A percentile compares a stretch with the other conserved stretches of the same genome.
Conservation (phyloP, 2,329 filamentous ascomycete species). For the Penicillium paneum region DNA sequence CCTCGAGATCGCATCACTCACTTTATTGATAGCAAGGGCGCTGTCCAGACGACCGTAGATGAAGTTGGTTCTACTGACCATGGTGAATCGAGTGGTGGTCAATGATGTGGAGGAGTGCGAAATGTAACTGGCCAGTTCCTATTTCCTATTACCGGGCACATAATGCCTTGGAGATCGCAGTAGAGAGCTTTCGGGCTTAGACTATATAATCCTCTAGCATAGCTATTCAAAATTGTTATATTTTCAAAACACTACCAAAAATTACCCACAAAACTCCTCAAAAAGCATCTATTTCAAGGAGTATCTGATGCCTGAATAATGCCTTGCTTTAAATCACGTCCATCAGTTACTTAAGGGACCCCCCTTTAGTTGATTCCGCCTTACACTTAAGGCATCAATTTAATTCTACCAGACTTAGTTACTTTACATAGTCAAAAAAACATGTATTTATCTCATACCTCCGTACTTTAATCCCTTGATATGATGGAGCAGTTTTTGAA, state of each 20-base stretch:
- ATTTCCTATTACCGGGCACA: neutral
- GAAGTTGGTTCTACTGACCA: conserved; percentile 18
- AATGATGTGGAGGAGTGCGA: conserved; percentile 6
- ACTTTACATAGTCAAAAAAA: no score
- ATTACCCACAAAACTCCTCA: no score
- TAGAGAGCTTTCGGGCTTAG: neutral
- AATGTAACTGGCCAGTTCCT: neutral
- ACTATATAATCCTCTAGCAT: neutral
- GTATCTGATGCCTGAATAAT: no score
- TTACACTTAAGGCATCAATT: no score
- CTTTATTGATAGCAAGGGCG: conserved; percentile 42
- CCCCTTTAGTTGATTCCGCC: no score
- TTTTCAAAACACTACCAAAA: neutral
- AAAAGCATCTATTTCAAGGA: no score
- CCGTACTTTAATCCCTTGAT: no score
- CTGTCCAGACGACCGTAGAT: conserved; percentile 25
- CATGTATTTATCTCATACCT: no score
- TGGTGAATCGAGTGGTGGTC: conserved; percentile 2
- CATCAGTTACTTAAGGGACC: no score
- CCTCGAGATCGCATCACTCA: conserved; percentile 46
- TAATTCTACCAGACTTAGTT: no score
- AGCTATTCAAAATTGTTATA: neutral
- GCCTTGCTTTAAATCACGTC: no score
- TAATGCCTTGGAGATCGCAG: neutral
- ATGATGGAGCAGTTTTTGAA: no score